A percentile compares a stretch with the other conserved stretches of the same genome.
phyloP scores from a whole-genome alignment of 2,329 filamentous ascomycete species.

The Didymella keratinophila region DNA sequence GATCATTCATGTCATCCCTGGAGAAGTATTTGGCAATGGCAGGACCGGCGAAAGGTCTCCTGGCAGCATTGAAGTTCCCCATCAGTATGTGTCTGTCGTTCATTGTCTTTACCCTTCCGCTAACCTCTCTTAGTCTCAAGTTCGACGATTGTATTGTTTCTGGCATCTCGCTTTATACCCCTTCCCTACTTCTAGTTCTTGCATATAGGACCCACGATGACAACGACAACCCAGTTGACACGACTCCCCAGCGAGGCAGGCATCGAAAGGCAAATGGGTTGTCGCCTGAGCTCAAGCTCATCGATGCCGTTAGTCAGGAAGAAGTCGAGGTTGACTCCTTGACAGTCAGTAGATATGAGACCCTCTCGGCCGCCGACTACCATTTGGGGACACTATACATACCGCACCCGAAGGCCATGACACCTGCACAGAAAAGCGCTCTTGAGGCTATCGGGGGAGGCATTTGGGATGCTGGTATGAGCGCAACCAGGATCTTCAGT shows the following conservation, averaged over 20 bases:
- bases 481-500: conserved; percentile 85
- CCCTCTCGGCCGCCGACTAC: conserved; percentile 87
- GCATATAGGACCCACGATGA: conserved; percentile 83
- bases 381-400: conserved; percentile 86
- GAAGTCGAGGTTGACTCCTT: conserved; percentile 88
- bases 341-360: conserved; percentile 84
- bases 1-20: conserved; percentile 90
- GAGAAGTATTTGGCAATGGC: conserved; percentile 67
- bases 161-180: conserved; percentile 95
- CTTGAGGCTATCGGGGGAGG: conserved; percentile 79
- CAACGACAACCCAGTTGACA: conserved; percentile 66
- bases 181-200: conserved; percentile 87
- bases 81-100: conserved; percentile 70
- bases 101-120: conserved; percentile 33
- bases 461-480: conserved; percentile 90
- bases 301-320: conserved; percentile 83
- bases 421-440: conserved; percentile 72
- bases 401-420: conserved; percentile 68
- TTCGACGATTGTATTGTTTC: conserved; percentile 96
- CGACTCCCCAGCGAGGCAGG: conserved; percentile 70
- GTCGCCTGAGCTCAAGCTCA: conserved; percentile 87
- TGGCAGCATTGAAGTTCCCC: conserved; percentile 87
- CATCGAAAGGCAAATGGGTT: conserved; percentile 78
- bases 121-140: conserved; percentile 68
- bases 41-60: conserved; percentile 74